Conservation (phyloP, 306 rosid species). For the Arachis stenosperma region DNA sequence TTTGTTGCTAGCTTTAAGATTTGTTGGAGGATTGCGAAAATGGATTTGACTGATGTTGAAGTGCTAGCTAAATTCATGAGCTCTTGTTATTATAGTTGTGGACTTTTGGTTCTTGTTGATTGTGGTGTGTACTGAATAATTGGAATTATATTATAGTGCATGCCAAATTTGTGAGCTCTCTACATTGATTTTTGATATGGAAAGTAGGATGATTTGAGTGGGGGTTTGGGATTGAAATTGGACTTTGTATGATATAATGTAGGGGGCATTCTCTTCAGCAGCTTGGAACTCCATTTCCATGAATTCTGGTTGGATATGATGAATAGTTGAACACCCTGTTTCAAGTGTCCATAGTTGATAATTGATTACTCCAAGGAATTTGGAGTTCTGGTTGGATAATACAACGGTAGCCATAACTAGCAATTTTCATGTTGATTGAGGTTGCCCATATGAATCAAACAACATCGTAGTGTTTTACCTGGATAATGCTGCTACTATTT, state of each 20-base stretch:
- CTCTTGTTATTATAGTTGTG: background rate
- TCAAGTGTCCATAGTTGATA: constrained; percentile 13
- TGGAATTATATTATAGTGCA: constrained; percentile 16
- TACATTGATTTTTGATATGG: background rate
- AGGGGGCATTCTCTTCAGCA: constrained; percentile 16
- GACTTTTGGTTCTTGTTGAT: constrained; percentile 16
- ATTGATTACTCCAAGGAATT: background rate
- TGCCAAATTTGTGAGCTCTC: constrained; percentile 21
- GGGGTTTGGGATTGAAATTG: constrained; percentile 7
- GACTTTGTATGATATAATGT: constrained; percentile 30
- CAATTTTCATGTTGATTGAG: background rate
- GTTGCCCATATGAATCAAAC: background rate
- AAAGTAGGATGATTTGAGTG: background rate
- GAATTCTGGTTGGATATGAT: constrained; percentile 1
- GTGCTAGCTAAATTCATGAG: constrained; percentile 4
- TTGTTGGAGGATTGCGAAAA: constrained; percentile 1
- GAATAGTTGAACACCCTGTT: background rate
- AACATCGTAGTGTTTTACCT: too few species aligned
- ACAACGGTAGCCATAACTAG: background rate
- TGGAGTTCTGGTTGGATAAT: constrained; percentile 13
- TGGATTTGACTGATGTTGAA: background rate
- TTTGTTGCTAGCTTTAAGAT: constrained; percentile 1
- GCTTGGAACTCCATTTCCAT: constrained; percentile 13
- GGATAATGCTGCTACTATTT: background rate
- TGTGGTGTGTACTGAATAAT: constrained; percentile 16